Conservation (phyloP, 2,329 filamentous ascomycete species). For the Penicillium glabrum region DNA sequence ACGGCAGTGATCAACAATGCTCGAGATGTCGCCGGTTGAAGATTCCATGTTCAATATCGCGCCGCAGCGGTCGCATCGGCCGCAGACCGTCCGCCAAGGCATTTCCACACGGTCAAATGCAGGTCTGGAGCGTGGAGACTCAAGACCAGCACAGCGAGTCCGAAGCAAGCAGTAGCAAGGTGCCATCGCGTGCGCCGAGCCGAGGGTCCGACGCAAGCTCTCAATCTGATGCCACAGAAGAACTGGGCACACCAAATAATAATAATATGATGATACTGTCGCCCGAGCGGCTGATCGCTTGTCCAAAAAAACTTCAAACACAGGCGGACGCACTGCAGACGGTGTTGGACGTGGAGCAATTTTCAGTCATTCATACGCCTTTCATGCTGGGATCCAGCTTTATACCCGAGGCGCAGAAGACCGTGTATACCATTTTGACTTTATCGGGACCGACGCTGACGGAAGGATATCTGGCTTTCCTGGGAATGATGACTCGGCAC, state of each 20-base stretch:
- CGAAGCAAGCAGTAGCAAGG: constrained; percentile 2
- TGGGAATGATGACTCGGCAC: constrained; percentile 24
- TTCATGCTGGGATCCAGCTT: constrained; percentile 21
- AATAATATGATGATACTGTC: constrained; percentile 3
- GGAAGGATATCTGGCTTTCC: constrained; percentile 24
- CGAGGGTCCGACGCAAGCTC: constrained; percentile 7
- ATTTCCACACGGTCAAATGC: constrained; percentile 15
- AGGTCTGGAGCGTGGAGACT: constrained; percentile 15
- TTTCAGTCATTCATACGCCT: constrained; percentile 21
- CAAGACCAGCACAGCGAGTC: constrained; percentile 1
- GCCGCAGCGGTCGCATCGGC: constrained; percentile 17
- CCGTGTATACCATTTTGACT: constrained; percentile 17
- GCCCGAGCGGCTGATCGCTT: constrained; percentile 19
- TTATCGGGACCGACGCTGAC: constrained; percentile 18
- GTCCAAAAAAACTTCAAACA: constrained; percentile 12
- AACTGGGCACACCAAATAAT: constrained; percentile 2
- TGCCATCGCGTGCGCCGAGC: constrained; percentile 7
- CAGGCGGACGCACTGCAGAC: constrained; percentile 19
- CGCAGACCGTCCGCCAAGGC: constrained; percentile 13
- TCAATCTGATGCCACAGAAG: not conserved
- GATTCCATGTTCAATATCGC: constrained; percentile 15
- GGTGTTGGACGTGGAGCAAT: constrained; percentile 19
- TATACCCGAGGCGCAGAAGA: constrained; percentile 14
- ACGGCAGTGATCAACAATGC: constrained; percentile 16
- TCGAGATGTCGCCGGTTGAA: constrained; percentile 20